Evolutionary conservation across 1,284 basidiomycete genomes (phyloP).

Genomic region (Boletus austroedulis): DNA sequence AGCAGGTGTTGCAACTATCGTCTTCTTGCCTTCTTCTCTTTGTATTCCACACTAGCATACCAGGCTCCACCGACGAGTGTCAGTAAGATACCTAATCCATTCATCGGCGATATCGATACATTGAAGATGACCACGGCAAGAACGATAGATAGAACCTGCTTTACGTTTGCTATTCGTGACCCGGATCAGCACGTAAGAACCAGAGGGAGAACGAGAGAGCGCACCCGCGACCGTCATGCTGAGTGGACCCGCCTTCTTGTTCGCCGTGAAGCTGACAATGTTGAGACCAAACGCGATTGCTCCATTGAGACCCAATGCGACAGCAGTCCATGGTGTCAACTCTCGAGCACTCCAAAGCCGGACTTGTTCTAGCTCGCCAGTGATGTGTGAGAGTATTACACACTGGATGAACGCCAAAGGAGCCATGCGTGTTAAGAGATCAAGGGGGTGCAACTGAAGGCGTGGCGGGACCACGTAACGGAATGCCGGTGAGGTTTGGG

Average conservation of each 20-base stretch:
- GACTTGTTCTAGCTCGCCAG: constrained; percentile 75
- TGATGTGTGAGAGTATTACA: constrained; percentile 67
- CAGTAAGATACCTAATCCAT: constrained; percentile 76
- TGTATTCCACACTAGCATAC: constrained; percentile 75
- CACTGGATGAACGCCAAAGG: constrained; percentile 89
- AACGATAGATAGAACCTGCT: constrained; percentile 91
- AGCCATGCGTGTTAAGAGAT: constrained; percentile 80
- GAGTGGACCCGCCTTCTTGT: constrained; percentile 81
- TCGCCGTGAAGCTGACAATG: constrained; percentile 89
- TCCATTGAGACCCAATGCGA: constrained; percentile 74
- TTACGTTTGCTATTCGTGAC: constrained; percentile 69
- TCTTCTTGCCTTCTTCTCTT: constrained; percentile 46
- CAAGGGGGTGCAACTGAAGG: constrained; percentile 74
- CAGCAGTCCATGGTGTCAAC: constrained; percentile 49
- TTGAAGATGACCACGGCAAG: constrained; percentile 83
- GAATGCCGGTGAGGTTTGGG: constrained; percentile 15
- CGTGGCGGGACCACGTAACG: constrained; percentile 43
- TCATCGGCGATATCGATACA: constrained; percentile 73
- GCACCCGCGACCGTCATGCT: constrained; percentile 86
- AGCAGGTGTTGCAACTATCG: constrained; percentile 7
- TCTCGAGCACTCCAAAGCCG: constrained; percentile 49
- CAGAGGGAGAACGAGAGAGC: constrained; percentile 23
- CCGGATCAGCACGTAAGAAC: constrained; percentile 6
- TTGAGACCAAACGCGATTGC: constrained; percentile 87
- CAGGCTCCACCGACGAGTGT: constrained; percentile 83